These are phyloP conservation scores for Daldinia decipiens DNA, from an alignment of 495 filamentous ascomycete genomes.

Conservation along the genomic window DNA sequence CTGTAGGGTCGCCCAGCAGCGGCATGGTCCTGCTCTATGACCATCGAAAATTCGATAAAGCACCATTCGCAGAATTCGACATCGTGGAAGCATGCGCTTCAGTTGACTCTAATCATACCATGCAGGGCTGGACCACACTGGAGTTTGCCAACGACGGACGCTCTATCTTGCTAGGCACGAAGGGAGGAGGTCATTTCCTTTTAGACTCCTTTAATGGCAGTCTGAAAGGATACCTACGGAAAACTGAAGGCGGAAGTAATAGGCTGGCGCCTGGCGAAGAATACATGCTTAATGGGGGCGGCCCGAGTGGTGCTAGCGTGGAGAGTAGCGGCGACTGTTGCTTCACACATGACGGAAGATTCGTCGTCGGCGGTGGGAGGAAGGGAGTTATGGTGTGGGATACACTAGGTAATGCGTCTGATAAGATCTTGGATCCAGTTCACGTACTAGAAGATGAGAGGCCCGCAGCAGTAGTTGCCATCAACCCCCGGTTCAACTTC, in stretches of 20 bases:
- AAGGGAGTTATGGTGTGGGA: constrained; percentile 86
- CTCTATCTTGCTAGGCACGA: constrained; percentile 81
- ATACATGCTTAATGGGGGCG: constrained; percentile 42
- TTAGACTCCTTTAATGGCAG: constrained; percentile 88
- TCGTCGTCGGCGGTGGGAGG: constrained; percentile 80
- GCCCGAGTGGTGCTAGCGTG: constrained; percentile 45
- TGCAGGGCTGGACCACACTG: constrained; percentile 80
- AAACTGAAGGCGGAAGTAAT: constrained; percentile 53
- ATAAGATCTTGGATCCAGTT: constrained; percentile 71
- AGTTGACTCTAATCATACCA: constrained; percentile 50
- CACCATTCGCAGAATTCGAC: constrained; percentile 88
- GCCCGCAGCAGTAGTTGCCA: constrained; percentile 78
- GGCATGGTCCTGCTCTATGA: constrained; percentile 89
- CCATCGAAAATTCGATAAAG: constrained; percentile 88
- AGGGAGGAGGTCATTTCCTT: constrained; percentile 82
- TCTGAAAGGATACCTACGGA: constrained; percentile 71
- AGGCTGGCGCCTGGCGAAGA: constrained; percentile 62
- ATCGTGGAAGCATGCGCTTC: constrained; percentile 59
- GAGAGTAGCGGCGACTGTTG: constrained; percentile 81
- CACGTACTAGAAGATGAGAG: constrained; percentile 71
- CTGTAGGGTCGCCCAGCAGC: constrained; percentile 82
- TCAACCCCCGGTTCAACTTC: constrained; percentile 91
- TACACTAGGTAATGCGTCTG: constrained; percentile 63
- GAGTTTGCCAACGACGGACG: constrained; percentile 97
- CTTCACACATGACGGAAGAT: constrained; percentile 88